Evolutionary conservation across 2,329 filamentous ascomycete species (phyloP), one percentile per base, ranked within the genome.

Genomic region (Arthrobotrys musiformis): DNA sequence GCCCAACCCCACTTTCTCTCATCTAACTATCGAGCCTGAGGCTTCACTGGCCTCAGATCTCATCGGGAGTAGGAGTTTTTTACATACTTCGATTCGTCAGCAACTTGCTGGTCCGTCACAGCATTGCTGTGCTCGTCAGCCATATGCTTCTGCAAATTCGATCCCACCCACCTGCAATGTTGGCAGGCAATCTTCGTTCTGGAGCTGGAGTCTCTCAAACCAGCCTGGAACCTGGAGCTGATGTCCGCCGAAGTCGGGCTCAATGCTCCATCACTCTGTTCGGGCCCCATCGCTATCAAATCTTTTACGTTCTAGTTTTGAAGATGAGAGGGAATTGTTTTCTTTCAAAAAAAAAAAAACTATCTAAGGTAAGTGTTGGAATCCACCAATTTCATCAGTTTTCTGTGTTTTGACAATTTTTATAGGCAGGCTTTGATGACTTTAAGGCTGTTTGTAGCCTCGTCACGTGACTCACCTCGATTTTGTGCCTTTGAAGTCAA

Each of bases 91-190:
- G 19, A 22, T 8, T 64, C 56, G 26, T 69, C 63, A 17, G 46
- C 35, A 17, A 28, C 11, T 22, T 75, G 33, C 8, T 64, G 35
- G 1, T 19, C 28, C 4, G n/a, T 35, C 30, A 58, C 33, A 15
- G 2, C 19, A 28, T 33, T 11, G 0, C 56, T 56, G 24, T 76
- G 70, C 37, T 76, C 70, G n/a, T 56, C 19, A n/a, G 35, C 13
- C 37, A 58, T 17, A 58, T 76, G 70, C n/a, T 37, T 56, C 19
- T 40, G 46, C n/a, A 76, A 19, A 50, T 69, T 69, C 19, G 46
- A 24, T 1, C 63, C 63, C 1, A 11, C 60, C 70, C 70, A 76
- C 4, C 26, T 15, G 35, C 70, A 76, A 1, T 64, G 24, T 4
- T 50, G 33, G 26, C 70, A 76, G 4, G 54, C 63, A 0, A 61